A percentile compares a stretch with the other conserved stretches of the same genome.
Evolutionary conservation across 2,329 filamentous ascomycete genomes (phyloP).

Genomic region (Diaporthe eres): DNA sequence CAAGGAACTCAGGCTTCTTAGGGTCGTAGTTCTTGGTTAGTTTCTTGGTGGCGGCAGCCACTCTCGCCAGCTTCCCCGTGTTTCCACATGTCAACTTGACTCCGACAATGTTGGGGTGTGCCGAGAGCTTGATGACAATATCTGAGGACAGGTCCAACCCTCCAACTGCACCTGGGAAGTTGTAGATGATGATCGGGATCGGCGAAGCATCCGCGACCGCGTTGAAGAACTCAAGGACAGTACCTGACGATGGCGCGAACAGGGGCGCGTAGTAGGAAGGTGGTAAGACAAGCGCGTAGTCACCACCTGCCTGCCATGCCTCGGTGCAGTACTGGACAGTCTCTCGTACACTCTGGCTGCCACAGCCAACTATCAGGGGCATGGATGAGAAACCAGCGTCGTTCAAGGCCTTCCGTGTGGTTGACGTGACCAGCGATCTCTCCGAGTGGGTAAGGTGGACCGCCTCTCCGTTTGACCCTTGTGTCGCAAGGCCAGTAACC

Average conservation of each 20-base stretch:
- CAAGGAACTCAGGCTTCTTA: conserved; percentile 69
- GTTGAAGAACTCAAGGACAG: conserved; percentile 76
- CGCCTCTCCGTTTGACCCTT: conserved; percentile 87
- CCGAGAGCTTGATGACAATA: conserved; percentile 69
- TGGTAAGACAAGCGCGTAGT: conserved; percentile 82
- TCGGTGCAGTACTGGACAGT: conserved; percentile 78
- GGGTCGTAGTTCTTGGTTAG: conserved; percentile 51
- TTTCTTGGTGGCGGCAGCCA: conserved; percentile 69
- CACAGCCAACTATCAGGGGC: conserved; percentile 83
- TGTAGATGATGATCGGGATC: conserved; percentile 78
- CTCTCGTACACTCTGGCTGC: conserved; percentile 80
- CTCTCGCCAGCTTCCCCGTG: conserved; percentile 77
- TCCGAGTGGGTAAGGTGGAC: conserved; percentile 82
- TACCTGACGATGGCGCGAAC: conserved; percentile 72
- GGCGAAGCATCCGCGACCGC: conserved; percentile 74
- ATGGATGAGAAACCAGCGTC: conserved; percentile 74
- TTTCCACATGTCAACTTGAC: conserved; percentile 80
- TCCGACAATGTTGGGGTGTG: conserved; percentile 76
- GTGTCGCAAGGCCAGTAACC: conserved; percentile 80
- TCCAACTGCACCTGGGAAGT: conserved; percentile 75
- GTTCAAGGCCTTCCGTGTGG: conserved; percentile 79
- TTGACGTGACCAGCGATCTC: conserved; percentile 76
- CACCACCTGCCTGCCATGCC: conserved; percentile 77
- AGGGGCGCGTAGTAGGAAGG: conserved; percentile 82
- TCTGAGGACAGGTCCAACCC: conserved; percentile 77